Evolutionary conservation across 176 grass and related monocot genomes (phyloP).

Genomic region (Ananas comosus): DNA sequence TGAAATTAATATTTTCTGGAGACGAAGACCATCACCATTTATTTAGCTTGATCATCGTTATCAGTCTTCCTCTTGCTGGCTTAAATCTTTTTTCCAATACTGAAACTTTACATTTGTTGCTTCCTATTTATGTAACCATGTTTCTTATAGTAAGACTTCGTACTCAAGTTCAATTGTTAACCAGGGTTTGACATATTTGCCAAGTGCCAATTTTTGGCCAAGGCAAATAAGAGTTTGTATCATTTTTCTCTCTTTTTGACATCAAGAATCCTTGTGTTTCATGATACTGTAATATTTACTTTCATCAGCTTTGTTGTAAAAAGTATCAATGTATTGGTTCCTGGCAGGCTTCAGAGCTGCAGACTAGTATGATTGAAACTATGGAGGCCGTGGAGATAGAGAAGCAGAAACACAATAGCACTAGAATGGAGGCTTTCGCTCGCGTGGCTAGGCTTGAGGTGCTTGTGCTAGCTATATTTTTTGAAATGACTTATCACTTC

Average conservation of each 20-base stretch:
- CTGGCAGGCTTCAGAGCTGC: conserved; percentile 80
- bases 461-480: conserved; percentile 6
- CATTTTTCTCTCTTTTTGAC: not conserved
- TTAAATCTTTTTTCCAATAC: no score
- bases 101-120: no score
- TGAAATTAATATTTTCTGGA: no score
- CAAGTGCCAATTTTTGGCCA: no score
- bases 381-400: conserved; percentile 90
- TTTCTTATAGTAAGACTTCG: no score
- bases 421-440: conserved; percentile 87
- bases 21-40: no score
- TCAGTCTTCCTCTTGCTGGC: no score
- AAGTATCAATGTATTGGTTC: conserved; percentile 18
- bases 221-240: no score
- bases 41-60: no score
- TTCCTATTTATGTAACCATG: no score
- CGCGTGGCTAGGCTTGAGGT: conserved; percentile 82
- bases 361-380: conserved; percentile 82
- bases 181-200: no score
- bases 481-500: not conserved
- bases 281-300: not conserved
- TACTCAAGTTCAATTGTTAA: no score
- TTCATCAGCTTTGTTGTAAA: not conserved
- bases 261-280: not conserved
- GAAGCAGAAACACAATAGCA: conserved; percentile 74